A percentile compares a stretch with the other conserved stretches of the same genome.
Conservation (phyloP, 2,329 filamentous ascomycete species). For the Stemphylium lycopersici region DNA sequence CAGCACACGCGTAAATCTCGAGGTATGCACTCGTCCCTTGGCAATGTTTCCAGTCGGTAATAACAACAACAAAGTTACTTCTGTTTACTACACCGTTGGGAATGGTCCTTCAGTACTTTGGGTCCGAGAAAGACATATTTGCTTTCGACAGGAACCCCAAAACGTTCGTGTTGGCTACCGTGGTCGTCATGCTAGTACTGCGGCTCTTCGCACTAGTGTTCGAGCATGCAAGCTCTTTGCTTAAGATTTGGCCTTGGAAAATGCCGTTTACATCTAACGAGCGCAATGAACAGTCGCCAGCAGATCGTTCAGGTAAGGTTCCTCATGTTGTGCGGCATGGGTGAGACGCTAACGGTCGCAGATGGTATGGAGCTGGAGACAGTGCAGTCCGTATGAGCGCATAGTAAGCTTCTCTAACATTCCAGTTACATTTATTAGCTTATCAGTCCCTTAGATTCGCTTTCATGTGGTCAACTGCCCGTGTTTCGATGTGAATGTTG, state of each 20-base stretch:
- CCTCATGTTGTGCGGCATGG: background rate
- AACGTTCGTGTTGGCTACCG: background rate
- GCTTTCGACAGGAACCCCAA: conserved; percentile 6
- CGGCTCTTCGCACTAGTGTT: background rate
- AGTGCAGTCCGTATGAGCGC: no score
- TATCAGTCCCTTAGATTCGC: no score
- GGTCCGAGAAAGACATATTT: conserved; percentile 6
- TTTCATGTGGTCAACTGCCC: no score
- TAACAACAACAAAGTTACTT: background rate
- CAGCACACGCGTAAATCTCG: conserved; percentile 12
- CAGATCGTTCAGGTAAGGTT: background rate
- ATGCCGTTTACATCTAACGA: no score
- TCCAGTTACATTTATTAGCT: no score
- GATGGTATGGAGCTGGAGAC: no score
- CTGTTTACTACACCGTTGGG: conserved; percentile 6
- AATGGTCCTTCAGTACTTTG: conserved; percentile 14
- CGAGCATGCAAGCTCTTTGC: background rate
- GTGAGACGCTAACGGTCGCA: no score
- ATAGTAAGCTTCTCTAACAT: no score
- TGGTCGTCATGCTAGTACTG: conserved; percentile 7
- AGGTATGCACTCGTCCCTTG: background rate
- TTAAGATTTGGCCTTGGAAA: no score
- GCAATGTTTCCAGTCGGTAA: background rate
- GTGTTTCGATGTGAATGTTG: no score
- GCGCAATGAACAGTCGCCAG: background rate